Percentiles rank a stretch among this genome's conserved stretches.
These are phyloP conservation scores for Raddia distichophylla DNA, from an alignment of 176 grass and related monocot species.

Conservation along the genomic window DNA sequence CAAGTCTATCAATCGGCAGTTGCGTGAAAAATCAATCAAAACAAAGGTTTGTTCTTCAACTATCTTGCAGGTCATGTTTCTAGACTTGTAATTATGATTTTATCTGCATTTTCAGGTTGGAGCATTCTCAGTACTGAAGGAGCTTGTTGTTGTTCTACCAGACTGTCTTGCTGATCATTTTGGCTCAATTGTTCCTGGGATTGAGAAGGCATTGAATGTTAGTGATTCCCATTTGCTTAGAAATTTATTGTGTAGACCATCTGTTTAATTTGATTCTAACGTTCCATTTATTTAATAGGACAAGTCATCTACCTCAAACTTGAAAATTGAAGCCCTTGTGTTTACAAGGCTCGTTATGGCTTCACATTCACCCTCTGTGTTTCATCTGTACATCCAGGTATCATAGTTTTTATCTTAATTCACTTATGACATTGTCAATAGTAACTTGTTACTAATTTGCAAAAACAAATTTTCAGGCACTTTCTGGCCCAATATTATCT, in stretches of 20 bases:
- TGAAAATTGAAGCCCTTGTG: constrained; percentile 97
- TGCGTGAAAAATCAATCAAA: constrained; percentile 99
- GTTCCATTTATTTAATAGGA: constrained; percentile 60
- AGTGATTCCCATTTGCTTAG: constrained; percentile 39
- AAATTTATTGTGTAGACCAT: not conserved
- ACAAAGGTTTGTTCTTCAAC: constrained; percentile 71
- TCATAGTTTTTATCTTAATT: not conserved
- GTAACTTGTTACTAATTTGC: not conserved
- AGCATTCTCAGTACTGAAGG: constrained; percentile 94
- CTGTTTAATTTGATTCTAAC: constrained; percentile 10
- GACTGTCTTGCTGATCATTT: constrained; percentile 97
- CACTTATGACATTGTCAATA: not conserved
- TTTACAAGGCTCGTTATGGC: constrained; percentile 97
- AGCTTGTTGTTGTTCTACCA: constrained; percentile 92
- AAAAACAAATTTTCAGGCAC: constrained; percentile 63
- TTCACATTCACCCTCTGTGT: constrained; percentile 92
- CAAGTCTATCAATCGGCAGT: constrained; percentile 88
- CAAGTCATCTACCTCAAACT: constrained; percentile 95
- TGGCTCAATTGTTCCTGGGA: constrained; percentile 91
- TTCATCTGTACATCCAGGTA: constrained; percentile 97
- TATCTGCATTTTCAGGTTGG: constrained; percentile 64
- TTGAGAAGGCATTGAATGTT: constrained; percentile 99
- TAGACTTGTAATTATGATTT: constrained; percentile 18
- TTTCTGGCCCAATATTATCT: constrained; percentile 89
- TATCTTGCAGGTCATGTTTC: constrained; percentile 28